These are phyloP conservation scores for Ambrosiella beaveri DNA, from an alignment of 2,329 filamentous ascomycete species.

Conservation along the genomic window DNA sequence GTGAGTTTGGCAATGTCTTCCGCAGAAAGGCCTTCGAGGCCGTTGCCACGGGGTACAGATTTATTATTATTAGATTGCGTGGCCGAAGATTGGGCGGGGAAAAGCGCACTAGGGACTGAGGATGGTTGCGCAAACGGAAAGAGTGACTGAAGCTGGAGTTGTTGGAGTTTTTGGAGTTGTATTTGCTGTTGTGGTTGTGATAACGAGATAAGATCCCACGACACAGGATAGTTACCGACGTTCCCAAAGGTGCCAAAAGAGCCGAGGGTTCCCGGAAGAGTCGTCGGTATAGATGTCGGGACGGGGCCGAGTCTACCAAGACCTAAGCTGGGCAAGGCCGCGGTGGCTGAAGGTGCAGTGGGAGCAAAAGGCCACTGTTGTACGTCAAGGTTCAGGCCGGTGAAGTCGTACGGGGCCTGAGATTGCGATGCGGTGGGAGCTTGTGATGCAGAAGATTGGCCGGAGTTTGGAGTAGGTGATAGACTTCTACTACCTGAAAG, in stretches of 20 bases:
- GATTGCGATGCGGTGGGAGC: not conserved
- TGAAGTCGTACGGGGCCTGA: conserved; percentile 4
- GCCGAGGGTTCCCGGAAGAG: not conserved
- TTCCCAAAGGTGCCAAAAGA: not conserved
- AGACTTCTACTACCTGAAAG: not conserved
- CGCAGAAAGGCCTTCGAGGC: conserved; percentile 8
- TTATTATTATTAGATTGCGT: not conserved
- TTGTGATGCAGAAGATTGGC: not conserved
- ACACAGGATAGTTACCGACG: not conserved
- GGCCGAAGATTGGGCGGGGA: not conserved
- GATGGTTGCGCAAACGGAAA: conserved; percentile 8
- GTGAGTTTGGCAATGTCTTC: conserved; percentile 26
- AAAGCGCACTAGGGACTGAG: not conserved
- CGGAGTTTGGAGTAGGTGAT: not conserved
- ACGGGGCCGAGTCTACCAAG: not conserved
- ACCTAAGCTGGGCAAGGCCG: not conserved
- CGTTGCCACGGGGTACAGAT: not conserved
- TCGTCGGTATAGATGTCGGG: conserved; percentile 1
- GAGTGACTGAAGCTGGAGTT: conserved; percentile 8
- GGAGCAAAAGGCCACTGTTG: conserved; percentile 6
- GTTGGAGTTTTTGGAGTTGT: conserved; percentile 8
- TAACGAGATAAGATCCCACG: conserved; percentile 9
- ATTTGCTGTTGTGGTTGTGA: conserved; percentile 7
- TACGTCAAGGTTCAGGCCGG: conserved; percentile 7
- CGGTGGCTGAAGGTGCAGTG: conserved; percentile 1